Evolutionary conservation across 2,329 filamentous ascomycete species (phyloP), one percentile per base, ranked within the genome.

Genomic region (Metarhizium sp.): DNA sequence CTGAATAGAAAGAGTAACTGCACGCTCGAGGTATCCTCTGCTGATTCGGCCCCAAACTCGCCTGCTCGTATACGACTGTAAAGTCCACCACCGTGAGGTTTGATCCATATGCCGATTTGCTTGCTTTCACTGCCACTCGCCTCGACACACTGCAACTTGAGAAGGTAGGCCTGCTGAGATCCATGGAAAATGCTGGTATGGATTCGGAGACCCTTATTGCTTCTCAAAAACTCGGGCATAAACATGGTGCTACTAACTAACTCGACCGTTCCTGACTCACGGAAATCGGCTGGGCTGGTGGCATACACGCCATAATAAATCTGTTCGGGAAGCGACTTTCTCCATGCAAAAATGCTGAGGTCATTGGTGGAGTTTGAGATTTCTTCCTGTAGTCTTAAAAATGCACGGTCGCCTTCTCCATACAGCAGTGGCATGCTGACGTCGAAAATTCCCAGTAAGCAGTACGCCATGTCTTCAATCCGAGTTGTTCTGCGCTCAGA

Each of bases 401-500:
- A 63, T 1, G 61, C 60, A 8, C 55, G 54, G 10, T 53, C 47
- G 1, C 61, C 61, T 40, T 63, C 61, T 20, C 60, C 62, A 38
- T 62, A 63, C 2, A 63, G 54, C 20, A 63, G 55, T 5, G 61
- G 59, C 62, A 63, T 63, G 50, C 58, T 59, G 25, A 62, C 55
- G 34, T 59, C 55, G 25, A 63, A 62, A 2, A 63, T 43, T 10
- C 62, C 62, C 14, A 63, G 55, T n/a, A 63, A 52, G 30, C 60
- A 61, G 51, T 63, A 63, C 2, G 62, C 62, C 34, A 55, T 58
- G 48, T 63, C 62, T 52, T 63, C 62, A 3, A 53, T 20, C 0
- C 59, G 52, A 3, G 61, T 62, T 10, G 61, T 62, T 16, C 53
- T 40, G 1, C 61, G 50, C 8, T 56, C 46, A 25, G 59, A 51